Evolutionary conservation across 352 stramenopile species (phyloP), one percentile per base, ranked within the genome.

Genomic region (Phytopythium cucurbitacearum): DNA sequence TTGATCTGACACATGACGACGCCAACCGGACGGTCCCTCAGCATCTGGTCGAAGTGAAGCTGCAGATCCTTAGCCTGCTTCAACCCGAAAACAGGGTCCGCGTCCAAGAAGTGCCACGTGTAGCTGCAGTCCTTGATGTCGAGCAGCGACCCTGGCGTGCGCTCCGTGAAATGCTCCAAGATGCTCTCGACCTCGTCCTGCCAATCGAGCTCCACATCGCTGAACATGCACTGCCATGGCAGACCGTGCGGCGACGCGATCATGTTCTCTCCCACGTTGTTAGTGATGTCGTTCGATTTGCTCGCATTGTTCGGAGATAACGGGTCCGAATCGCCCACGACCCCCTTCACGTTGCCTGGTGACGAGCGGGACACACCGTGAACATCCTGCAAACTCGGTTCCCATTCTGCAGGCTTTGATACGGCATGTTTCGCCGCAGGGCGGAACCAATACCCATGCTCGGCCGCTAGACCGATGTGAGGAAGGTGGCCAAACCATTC

Each of bases 31-130:
- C 88, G 68, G 59, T 94, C 85, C 45, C 82, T 77, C 21, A 95
- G 74, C 82, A 92, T 95, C 52, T 95, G 85, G 41, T 95, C 85
- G 48, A 95, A 93, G 69, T 95, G 85, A 28, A 94, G 64, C 57
- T 95, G 86, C 76, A 95, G 63, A 40, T 95, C 84, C 54, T 94
- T 95, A 7, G 86, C 86, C 45, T 95, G 86, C 52, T 89, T 93
- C 11, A 94, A 57, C 1, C 86, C 86, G 56, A 91, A 94, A 4
- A 79, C 89, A 12, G 82, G 78, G 60, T 95, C 85, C 2, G 84
- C 82, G 53, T 95, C 85, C 46, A 81, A 75, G 59, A 94, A 95
- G 60, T 95, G 85, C 85, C 85, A 95, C 40, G 84, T 93, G 60
- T 93, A 89, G 54, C 70, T 87, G 53, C 83, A 93, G 55, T 95